Conservation (phyloP, 1,284 basidiomycete species). For the Fomitopsis palustris region DNA sequence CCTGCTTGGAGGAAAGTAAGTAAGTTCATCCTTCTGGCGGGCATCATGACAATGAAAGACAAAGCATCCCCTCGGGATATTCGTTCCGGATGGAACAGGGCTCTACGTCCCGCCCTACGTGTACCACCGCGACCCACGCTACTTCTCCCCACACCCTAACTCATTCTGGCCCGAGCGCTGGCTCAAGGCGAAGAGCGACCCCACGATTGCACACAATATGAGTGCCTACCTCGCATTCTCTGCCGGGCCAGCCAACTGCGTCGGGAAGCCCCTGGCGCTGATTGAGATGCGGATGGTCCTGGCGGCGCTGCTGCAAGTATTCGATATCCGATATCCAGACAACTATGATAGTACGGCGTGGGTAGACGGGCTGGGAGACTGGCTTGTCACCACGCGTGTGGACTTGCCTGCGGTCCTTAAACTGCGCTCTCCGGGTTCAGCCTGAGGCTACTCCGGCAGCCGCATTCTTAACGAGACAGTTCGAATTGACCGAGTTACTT, state of each 20-base stretch:
- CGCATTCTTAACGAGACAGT: no score
- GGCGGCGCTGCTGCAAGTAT: conserved; percentile 15
- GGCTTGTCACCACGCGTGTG: conserved; percentile 3
- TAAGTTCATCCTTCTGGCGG: not conserved
- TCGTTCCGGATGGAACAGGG: conserved; percentile 25
- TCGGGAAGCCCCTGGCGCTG: conserved; percentile 21
- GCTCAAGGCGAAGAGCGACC: conserved; percentile 6
- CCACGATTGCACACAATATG: conserved; percentile 8
- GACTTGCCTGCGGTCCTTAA: conserved; percentile 2
- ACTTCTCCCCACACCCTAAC: conserved; percentile 15
- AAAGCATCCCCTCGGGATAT: not conserved
- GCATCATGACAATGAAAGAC: not conserved
- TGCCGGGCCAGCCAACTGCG: conserved; percentile 23
- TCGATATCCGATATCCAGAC: conserved; percentile 15
- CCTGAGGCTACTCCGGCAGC: no score
- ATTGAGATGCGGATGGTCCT: conserved; percentile 19
- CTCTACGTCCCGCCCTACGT: conserved; percentile 24
- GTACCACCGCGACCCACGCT: conserved; percentile 14
- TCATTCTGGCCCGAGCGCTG: conserved; percentile 20
- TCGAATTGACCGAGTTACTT: no score
- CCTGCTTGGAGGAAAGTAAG: not conserved
- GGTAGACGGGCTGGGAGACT: conserved; percentile 10
- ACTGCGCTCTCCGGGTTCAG: not conserved
- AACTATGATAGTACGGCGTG: conserved; percentile 8
- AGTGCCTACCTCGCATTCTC: conserved; percentile 23